phyloP scores from a whole-genome alignment of 805 yeast genomes.

The Saturnispora galanensis region DNA sequence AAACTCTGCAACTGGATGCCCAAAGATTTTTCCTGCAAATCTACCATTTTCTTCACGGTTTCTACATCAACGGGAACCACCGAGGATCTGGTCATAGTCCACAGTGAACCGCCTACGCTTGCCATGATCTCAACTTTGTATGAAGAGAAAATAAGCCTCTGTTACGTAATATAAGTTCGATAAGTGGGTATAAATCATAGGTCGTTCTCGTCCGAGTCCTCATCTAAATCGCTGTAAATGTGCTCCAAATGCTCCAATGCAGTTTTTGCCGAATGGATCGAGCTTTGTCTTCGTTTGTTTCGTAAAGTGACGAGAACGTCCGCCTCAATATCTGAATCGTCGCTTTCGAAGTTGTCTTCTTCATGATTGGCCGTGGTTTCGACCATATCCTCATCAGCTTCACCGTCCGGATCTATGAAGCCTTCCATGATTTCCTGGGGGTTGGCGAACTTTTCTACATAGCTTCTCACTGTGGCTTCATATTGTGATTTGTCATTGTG shows the following conservation, averaged over 20 bases:
- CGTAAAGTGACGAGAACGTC: constrained; percentile 3
- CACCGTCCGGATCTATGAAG: constrained; percentile 31
- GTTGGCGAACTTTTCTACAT: constrained; percentile 62
- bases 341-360: background rate
- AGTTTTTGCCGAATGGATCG: background rate
- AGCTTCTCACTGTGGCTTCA: constrained; percentile 57
- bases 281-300: constrained; percentile 5
- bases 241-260: background rate
- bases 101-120: too few relatives aligned
- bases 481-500: constrained; percentile 59
- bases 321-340: constrained; percentile 5
- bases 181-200: background rate
- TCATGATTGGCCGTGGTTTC: background rate
- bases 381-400: background rate
- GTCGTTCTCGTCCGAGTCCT: background rate
- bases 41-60: too few relatives aligned
- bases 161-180: too few relatives aligned
- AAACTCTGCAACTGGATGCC: too few relatives aligned
- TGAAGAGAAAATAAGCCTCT: too few relatives aligned
- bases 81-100: too few relatives aligned
- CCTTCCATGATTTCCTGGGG: constrained; percentile 24
- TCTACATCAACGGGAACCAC: too few relatives aligned
- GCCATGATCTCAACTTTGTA: too few relatives aligned
- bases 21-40: too few relatives aligned
- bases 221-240: background rate